phyloP scores from a whole-genome alignment of 2,329 filamentous ascomycete genomes.

The Xylaria sp. region DNA sequence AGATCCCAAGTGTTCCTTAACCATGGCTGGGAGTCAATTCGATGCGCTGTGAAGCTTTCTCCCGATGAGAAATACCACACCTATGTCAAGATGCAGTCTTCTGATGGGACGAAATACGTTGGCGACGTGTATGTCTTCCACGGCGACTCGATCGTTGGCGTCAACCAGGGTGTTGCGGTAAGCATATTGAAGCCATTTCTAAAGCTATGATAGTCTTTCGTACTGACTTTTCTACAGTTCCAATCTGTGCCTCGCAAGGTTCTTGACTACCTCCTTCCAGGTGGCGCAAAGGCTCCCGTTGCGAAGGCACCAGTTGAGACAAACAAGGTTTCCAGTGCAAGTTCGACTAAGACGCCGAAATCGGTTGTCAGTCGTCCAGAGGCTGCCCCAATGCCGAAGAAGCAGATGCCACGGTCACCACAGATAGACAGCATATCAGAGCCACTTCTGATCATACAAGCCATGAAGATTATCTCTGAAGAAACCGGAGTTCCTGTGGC shows the following conservation, averaged over 20 bases:
- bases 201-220: neutral
- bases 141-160: conserved; percentile 1
- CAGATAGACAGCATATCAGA: neutral
- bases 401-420: neutral
- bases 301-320: neutral
- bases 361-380: neutral
- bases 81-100: conserved; percentile 13
- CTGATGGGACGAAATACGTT: neutral
- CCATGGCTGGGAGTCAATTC: conserved; percentile 10
- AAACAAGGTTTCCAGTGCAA: neutral
- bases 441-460: neutral
- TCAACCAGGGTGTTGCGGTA: conserved; percentile 13
- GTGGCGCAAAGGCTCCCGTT: neutral
- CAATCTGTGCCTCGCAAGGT: neutral
- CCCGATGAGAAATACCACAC: conserved; percentile 7
- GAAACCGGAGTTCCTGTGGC: conserved; percentile 10
- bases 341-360: neutral
- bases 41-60: neutral
- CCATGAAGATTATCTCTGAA: conserved; percentile 16
- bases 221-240: neutral
- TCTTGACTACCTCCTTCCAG: neutral
- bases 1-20: neutral
- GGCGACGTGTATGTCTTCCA: conserved; percentile 12
- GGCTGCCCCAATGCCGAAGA: neutral
- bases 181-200: neutral